Conservation (phyloP, 495 filamentous ascomycete genomes). For the Neurospora discreta region DNA sequence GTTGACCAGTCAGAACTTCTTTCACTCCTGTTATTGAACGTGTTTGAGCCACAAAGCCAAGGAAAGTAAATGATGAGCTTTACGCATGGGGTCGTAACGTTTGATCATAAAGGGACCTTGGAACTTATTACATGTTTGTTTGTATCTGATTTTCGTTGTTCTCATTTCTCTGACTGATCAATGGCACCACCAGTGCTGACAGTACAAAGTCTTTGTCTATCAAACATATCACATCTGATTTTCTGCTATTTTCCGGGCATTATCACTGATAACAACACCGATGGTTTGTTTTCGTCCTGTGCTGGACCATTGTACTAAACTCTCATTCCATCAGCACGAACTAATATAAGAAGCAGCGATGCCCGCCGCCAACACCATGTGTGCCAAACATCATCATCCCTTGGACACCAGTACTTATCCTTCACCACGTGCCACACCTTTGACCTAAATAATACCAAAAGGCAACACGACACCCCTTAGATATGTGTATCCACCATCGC, state of each 20-base stretch:
- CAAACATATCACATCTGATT: neutral
- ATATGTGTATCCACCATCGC: conserved; percentile 22
- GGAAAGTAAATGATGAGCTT: neutral
- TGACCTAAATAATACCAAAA: neutral
- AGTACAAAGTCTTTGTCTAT: neutral
- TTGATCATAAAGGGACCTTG: neutral
- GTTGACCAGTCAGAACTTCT: neutral
- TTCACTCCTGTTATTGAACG: neutral
- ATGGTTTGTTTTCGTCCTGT: neutral
- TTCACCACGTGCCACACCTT: neutral
- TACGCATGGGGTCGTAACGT: neutral
- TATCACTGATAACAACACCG: neutral
- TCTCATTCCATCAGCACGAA: neutral
- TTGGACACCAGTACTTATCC: neutral
- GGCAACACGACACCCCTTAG: neutral
- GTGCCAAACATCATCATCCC: neutral
- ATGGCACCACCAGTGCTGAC: neutral
- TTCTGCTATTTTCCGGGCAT: neutral
- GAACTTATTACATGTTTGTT: neutral
- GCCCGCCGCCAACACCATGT: neutral
- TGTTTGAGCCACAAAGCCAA: neutral
- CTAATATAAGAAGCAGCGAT: neutral
- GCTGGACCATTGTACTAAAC: neutral
- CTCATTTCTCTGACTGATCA: neutral
- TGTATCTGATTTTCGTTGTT: neutral